Conservation (phyloP, 768 basidiomycete species). For the Pleurotus djamor region DNA sequence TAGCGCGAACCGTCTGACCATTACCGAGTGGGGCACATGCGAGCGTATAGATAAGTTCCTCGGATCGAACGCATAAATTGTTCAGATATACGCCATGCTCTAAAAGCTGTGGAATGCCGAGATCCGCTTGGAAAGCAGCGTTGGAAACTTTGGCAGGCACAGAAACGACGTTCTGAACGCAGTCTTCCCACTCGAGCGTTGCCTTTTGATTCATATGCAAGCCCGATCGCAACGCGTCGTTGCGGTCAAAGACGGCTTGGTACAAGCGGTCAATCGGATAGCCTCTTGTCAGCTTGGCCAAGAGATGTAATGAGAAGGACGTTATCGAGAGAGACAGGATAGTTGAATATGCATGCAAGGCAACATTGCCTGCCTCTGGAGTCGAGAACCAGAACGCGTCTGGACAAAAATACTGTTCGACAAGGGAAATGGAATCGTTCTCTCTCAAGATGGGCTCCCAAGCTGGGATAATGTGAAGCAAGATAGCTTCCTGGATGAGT, state of each 20-base stretch:
- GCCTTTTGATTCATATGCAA: slow-evolving; percentile 18
- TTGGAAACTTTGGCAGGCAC: slow-evolving; percentile 84
- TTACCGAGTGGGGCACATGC: slow-evolving; percentile 27
- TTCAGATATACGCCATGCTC: slow-evolving; percentile 58
- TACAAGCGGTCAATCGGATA: slow-evolving; percentile 75
- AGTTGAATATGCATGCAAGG: slow-evolving; percentile 61
- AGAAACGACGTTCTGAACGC: slow-evolving; percentile 58
- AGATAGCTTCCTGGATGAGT: slow-evolving; percentile 59
- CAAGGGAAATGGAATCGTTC: slow-evolving; percentile 37
- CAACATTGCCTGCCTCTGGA: slow-evolving; percentile 48
- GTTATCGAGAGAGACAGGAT: slow-evolving; percentile 51
- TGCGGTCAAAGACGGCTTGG: slow-evolving; percentile 37
- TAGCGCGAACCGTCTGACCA: slow-evolving; percentile 31
- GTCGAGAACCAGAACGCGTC: slow-evolving; percentile 53
- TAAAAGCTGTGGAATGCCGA: slow-evolving; percentile 42
- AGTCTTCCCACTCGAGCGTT: slow-evolving; percentile 70
- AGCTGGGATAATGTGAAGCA: slow-evolving; percentile 64
- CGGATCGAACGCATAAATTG: slow-evolving; percentile 47
- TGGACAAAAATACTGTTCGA: slow-evolving; percentile 77
- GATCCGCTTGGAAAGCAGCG: slow-evolving; percentile 40
- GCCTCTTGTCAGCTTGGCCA: slow-evolving; percentile 51
- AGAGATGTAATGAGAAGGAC: slow-evolving; percentile 46
- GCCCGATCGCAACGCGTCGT: slow-evolving; percentile 7
- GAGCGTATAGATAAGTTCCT: slow-evolving; percentile 47
- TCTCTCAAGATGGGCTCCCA: slow-evolving; percentile 64